Percentiles rank a stretch among this genome's conserved stretches.
phyloP scores from a whole-genome alignment of 495 filamentous ascomycete species.

The Darksidea phi region DNA sequence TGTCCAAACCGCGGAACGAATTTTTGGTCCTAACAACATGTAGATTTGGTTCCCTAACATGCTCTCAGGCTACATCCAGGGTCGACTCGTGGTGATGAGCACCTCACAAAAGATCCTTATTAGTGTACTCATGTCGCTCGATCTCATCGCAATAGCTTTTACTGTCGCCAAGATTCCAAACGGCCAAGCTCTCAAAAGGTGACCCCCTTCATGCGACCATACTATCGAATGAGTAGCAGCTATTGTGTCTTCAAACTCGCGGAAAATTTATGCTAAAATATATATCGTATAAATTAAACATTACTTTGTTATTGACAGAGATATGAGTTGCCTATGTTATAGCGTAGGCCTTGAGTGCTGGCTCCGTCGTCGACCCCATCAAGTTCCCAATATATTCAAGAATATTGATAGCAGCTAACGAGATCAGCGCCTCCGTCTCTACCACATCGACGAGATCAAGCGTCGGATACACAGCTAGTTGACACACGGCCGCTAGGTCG shows the following conservation, averaged over 20 bases:
- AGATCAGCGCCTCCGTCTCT: constrained; percentile 40
- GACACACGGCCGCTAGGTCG: constrained; percentile 40
- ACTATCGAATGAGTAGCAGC: no score
- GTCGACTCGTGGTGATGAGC: no score
- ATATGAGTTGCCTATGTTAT: not conserved
- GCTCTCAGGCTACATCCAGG: no score
- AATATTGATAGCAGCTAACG: constrained; percentile 16
- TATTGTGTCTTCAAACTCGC: no score
- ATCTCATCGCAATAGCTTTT: constrained; percentile 22
- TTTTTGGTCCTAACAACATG: no score
- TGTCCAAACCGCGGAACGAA: no score
- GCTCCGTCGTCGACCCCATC: constrained; percentile 21
- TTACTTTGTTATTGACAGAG: no score
- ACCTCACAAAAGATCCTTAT: constrained; percentile 21
- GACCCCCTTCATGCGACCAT: constrained; percentile 27
- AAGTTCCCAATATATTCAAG: constrained; percentile 28
- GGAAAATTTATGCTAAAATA: no score
- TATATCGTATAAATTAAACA: no score
- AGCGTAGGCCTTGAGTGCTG: constrained; percentile 33
- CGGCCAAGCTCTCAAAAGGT: constrained; percentile 5
- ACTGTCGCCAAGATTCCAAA: constrained; percentile 23
- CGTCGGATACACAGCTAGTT: constrained; percentile 37
- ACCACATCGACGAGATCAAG: constrained; percentile 44
- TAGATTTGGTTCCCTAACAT: no score
- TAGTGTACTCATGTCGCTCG: constrained; percentile 18